Evolutionary conservation across 2,329 filamentous ascomycete species (phyloP).

Genomic region (Cladophialophora carrionii): DNA sequence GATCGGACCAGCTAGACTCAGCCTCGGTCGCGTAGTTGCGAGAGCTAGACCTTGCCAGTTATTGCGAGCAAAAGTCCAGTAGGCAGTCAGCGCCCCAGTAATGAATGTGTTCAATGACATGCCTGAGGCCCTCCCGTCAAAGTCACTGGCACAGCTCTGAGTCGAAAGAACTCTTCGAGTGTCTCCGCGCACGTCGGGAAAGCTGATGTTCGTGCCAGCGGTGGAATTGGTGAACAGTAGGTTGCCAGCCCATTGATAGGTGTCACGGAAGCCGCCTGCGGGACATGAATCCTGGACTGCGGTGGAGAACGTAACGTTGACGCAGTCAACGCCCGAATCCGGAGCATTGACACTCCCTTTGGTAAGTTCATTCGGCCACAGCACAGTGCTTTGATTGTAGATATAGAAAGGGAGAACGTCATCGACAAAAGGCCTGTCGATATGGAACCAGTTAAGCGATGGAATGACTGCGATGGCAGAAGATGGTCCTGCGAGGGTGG

Average conservation of each 20-base stretch:
- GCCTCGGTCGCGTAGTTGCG: constrained; percentile 18
- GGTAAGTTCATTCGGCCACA: constrained; percentile 34
- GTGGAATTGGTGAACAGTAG: constrained; percentile 28
- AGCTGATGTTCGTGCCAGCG: constrained; percentile 27
- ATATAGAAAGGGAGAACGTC: constrained; percentile 29
- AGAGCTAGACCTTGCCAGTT: constrained; percentile 30
- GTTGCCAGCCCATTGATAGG: constrained; percentile 27
- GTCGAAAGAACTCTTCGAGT: constrained; percentile 28
- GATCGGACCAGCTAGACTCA: constrained; percentile 21
- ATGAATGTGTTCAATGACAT: constrained; percentile 29
- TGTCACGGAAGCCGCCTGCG: constrained; percentile 16
- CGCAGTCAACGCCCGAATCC: constrained; percentile 28
- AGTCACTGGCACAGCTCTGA: constrained; percentile 25
- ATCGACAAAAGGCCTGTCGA: constrained; percentile 25
- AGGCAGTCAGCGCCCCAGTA: constrained; percentile 23
- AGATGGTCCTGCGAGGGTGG: constrained; percentile 37
- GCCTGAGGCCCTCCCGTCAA: constrained; percentile 30
- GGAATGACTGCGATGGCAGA: constrained; percentile 39
- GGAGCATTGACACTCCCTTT: constrained; percentile 25
- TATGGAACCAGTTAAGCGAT: constrained; percentile 33
- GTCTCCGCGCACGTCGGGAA: constrained; percentile 26
- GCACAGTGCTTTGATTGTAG: constrained; percentile 32
- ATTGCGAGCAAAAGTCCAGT: constrained; percentile 27
- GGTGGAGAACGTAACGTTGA: constrained; percentile 14
- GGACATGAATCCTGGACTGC: constrained; percentile 22